A percentile compares a stretch with the other conserved stretches of the same genome.
Evolutionary conservation across 495 filamentous ascomycete genomes (phyloP).

Genomic region (Elaphomyces granulatus): DNA sequence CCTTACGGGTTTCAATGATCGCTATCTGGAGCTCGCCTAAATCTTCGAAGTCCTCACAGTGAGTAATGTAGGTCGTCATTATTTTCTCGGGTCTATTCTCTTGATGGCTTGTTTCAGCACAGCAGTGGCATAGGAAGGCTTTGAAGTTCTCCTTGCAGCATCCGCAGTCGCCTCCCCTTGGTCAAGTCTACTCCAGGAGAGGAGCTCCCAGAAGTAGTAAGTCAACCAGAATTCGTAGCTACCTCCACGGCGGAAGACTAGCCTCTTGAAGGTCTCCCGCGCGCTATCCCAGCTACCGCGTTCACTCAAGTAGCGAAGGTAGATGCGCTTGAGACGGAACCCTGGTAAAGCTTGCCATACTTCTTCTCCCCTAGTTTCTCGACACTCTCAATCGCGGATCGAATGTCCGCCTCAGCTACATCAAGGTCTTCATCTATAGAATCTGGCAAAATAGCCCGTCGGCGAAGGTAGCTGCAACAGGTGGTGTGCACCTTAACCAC

Average conservation of each 20-base stretch:
- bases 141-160: constrained; percentile 30
- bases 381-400: constrained; percentile 69
- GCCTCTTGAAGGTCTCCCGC: constrained; percentile 56
- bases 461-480: constrained; percentile 86
- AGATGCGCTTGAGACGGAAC: constrained; percentile 82
- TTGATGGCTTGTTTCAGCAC: constrained; percentile 62
- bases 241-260: constrained; percentile 51
- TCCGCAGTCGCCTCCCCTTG: constrained; percentile 33
- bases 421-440: constrained; percentile 82
- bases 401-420: constrained; percentile 78
- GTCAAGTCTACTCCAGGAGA: constrained; percentile 45
- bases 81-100: constrained; percentile 69
- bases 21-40: constrained; percentile 56
- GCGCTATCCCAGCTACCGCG: constrained; percentile 52
- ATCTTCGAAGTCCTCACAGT: constrained; percentile 77
- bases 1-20: constrained; percentile 50
- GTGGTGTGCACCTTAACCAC: constrained; percentile 77
- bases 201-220: constrained; percentile 85
- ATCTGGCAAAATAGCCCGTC: constrained; percentile 59
- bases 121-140: constrained; percentile 50
- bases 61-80: constrained; percentile 63
- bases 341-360: constrained; percentile 61
- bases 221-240: constrained; percentile 87
- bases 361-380: constrained; percentile 59
- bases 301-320: constrained; percentile 78